Evolutionary conservation across 2,329 filamentous ascomycete species (phyloP).

Genomic region (Fusarium buharicum): DNA sequence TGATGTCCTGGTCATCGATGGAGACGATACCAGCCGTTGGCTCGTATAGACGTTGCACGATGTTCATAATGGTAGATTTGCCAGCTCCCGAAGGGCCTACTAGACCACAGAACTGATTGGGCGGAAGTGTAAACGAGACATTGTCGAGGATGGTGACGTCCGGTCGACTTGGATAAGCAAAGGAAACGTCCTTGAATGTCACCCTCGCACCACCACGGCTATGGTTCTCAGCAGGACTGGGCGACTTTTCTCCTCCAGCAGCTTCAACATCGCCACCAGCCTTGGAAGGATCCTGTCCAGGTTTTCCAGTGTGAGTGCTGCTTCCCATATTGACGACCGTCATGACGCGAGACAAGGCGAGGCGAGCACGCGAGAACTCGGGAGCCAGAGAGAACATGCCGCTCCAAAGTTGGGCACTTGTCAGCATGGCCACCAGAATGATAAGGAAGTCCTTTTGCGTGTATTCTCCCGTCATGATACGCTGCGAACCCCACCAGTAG

Average conservation of each 20-base stretch:
- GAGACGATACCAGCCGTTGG: slow-evolving; percentile 54
- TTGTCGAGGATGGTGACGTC: slow-evolving; percentile 66
- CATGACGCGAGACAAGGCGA: slow-evolving; percentile 68
- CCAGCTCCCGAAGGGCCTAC: slow-evolving; percentile 74
- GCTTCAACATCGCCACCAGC: slow-evolving; percentile 53
- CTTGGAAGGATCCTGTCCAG: slow-evolving; percentile 14
- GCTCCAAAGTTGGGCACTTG: slow-evolving; percentile 76
- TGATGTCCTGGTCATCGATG: slow-evolving; percentile 59
- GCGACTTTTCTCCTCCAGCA: slow-evolving; percentile 41
- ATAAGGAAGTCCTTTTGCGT: slow-evolving; percentile 76
- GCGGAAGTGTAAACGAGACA: slow-evolving; percentile 65
- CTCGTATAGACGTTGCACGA: slow-evolving; percentile 62
- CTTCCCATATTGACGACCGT: slow-evolving; percentile 59
- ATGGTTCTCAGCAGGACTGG: slow-evolving; percentile 31
- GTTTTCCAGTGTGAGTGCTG: slow-evolving; percentile 30
- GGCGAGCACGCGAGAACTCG: slow-evolving; percentile 73
- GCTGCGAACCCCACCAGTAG: slow-evolving; percentile 82
- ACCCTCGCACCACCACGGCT: slow-evolving; percentile 56
- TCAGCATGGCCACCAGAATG: slow-evolving; percentile 75
- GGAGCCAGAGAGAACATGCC: slow-evolving; percentile 79
- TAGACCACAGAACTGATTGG: slow-evolving; percentile 70
- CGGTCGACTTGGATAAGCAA: slow-evolving; percentile 72
- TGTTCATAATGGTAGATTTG: slow-evolving; percentile 72
- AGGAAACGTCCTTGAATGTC: slow-evolving; percentile 67
- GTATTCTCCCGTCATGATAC: slow-evolving; percentile 73